Evolutionary conservation across 352 stramenopile genomes (phyloP), one percentile per base, ranked within the genome.

Genomic region (Phytophthora citricola): DNA sequence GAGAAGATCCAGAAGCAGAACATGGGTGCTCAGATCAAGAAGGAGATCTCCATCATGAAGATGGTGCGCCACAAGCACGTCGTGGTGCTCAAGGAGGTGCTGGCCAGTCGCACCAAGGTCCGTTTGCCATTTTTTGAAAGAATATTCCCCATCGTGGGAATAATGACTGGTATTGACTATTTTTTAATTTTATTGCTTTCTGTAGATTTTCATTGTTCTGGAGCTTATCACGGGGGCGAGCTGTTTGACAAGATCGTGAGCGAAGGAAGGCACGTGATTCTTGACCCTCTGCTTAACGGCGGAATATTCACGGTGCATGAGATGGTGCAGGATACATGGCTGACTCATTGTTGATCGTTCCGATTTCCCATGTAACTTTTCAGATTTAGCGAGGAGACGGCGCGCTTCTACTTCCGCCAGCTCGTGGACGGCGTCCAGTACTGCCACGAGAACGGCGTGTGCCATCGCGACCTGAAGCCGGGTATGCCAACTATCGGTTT

Each of bases 31-130:
- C 97, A 99, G 82, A 97, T 99, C 73, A 99, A 99, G 79, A 98
- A 98, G 75, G 97, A 99, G 84, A 99, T 99, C 66, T 98, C 92
- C 10, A 98, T 99, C 63, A 99, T 99, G 95, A 99, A 98, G 81
- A 98, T 98, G 77, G 92, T 95, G 75, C 86, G 88, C 75, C 86
- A 95, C 75, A 86, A 84, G 64, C 86, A 95, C 72, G 85, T 95
- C n/a, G 88, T 95, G 46, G 88, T 94, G 71, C 83, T 95, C 39
- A 89, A 79, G 34, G 87, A 97, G 60, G 90, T 97, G 64, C 81
- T 99, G 15, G 94, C 95, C 38, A 97, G 83, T 73, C 90, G 93
- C 65, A 98, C 92, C n/a, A 99, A 98, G 68, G 98, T 99, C 52
- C 3, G 63, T 47, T 39, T 36, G 8, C 10, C 3, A 36, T 14